Evolutionary conservation across 2,329 filamentous ascomycete species (phyloP).

Genomic region (Kalmusia sp.): DNA sequence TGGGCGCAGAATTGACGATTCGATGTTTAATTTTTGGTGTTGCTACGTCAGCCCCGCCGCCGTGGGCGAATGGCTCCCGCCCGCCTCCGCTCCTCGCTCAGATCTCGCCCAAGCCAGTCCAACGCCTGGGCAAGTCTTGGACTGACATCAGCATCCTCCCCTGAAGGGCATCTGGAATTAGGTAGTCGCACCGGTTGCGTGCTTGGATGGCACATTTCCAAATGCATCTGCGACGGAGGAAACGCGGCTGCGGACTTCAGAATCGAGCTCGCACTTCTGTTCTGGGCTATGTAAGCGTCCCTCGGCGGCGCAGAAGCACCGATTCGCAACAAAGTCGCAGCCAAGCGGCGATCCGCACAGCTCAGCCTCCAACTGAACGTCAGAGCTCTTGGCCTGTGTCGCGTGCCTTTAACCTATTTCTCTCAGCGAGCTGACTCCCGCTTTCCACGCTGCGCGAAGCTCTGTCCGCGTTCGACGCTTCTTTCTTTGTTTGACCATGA

Average conservation of each 20-base stretch:
- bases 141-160: neutral
- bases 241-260: neutral
- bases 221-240: neutral
- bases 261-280: neutral
- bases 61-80: neutral
- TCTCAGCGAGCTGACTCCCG: conserved; percentile 6
- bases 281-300: neutral
- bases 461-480: neutral
- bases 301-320: neutral
- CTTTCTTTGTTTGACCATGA: conserved; percentile 1
- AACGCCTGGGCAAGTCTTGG: neutral
- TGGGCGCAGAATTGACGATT: neutral
- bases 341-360: conserved; percentile 1
- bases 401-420: conserved; percentile 14
- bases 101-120: neutral
- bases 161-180: no score
- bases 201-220: no score
- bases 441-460: neutral
- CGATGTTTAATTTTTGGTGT: conserved; percentile 7
- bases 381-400: conserved; percentile 22
- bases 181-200: no score
- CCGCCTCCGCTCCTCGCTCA: neutral
- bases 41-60: conserved; percentile 7
- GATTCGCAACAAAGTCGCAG: neutral
- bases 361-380: conserved; percentile 26